Evolutionary conservation across 148 eudicot genomes (phyloP), one percentile per base, ranked within the genome.

Genomic region (Limonium bicolor): DNA sequence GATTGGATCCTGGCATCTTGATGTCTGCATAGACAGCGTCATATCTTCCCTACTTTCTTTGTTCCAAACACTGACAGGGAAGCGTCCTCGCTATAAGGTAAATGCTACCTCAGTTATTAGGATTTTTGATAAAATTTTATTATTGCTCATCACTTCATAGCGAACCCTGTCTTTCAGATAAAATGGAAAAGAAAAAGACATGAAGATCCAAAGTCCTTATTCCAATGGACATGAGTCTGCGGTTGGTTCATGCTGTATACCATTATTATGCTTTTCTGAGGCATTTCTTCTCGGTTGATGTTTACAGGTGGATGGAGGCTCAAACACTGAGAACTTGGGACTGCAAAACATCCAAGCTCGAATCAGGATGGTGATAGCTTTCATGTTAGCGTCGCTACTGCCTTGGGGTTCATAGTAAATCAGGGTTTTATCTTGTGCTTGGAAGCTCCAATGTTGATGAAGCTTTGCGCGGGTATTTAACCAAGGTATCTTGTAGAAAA

Each of bases 401-500:
- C 97, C 97, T 41, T 90, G 97, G 97, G n/a, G 97, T 80, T 65
- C 97, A 90, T 58, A 78, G 41, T 50, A 90, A 76, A 64, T 67
- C 79, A 7, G 97, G 97, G 37, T 90, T 84, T 63, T 90, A 80
- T 70, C 71, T 90, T 41, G 97, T 90, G 15, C 55, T 84, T 38
- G 97, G 97, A 38, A 80, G 97, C 75, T 84, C 97, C 48, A 84
- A 90, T 58, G 97, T 90, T 24, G 97, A 90, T 54, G 97, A 90
- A 68, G 97, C 69, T 49, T 76, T 90, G 66, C 95, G 97, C 55
- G 97, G 97, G 32, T 90, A 90, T 60, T 69, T 84, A 46, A 90
- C 95, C 9, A 90, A 90, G 97, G 97, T 43, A 42, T n/a, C n/a
- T n/a, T n/a, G n/a, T n/a, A n/a, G n/a, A n/a, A n/a, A n/a, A n/a